A percentile compares a stretch with the other conserved stretches of the same genome.
These are phyloP conservation scores for Ochetophila trinervis DNA, from an alignment of 306 rosid species.

Conservation along the genomic window DNA sequence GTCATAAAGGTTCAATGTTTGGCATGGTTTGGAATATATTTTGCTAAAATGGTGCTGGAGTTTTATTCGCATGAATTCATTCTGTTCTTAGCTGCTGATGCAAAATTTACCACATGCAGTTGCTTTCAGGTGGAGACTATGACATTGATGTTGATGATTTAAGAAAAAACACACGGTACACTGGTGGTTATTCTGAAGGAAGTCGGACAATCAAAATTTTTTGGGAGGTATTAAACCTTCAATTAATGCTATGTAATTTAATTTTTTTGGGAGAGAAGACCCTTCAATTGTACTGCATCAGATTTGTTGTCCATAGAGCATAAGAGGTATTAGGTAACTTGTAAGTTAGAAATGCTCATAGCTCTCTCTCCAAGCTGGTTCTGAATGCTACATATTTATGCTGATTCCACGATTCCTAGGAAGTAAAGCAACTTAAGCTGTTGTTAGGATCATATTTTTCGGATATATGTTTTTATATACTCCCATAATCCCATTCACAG, in stretches of 20 bases:
- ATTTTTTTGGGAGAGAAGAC: not conserved
- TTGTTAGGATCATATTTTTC: not conserved
- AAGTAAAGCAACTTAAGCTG: not conserved
- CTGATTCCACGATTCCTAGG: not conserved
- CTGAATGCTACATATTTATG: not conserved
- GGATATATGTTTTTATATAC: too few relatives aligned
- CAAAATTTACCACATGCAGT: conserved; percentile 42
- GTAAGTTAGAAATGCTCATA: not conserved
- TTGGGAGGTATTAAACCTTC: conserved; percentile 77
- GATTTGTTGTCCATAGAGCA: not conserved
- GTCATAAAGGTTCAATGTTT: not conserved
- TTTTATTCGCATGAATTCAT: conserved; percentile 13
- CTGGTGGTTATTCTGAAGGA: conserved; percentile 89
- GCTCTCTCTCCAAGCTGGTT: not conserved
- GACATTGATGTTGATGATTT: conserved; percentile 91
- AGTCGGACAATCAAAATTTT: conserved; percentile 78
- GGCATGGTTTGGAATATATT: not conserved
- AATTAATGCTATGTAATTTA: not conserved
- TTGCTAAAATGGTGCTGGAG: not conserved
- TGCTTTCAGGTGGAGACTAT: conserved; percentile 96
- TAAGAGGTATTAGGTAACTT: not conserved
- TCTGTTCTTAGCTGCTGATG: conserved; percentile 31
- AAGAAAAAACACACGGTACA: conserved; percentile 76
- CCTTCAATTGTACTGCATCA: too few relatives aligned
- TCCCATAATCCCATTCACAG: not conserved